These are phyloP conservation scores for Trametes hirsuta DNA, from an alignment of 1,284 basidiomycete genomes.

Conservation along the genomic window DNA sequence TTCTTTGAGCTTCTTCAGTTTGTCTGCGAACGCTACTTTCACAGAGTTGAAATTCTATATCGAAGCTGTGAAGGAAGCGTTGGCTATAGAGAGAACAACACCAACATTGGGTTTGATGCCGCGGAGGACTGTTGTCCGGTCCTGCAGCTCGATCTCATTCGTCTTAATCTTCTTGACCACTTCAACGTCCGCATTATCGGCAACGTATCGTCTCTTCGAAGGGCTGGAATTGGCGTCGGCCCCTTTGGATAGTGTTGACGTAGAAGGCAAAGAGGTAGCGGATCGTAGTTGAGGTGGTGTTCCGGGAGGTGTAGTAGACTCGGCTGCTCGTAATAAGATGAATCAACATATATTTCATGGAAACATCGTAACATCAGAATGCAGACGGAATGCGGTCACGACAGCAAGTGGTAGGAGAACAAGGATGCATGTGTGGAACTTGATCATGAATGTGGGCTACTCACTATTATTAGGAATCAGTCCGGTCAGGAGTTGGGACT, in stretches of 20 bases:
- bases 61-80: neutral
- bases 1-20: slow-evolving; percentile 76
- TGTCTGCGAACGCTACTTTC: slow-evolving; percentile 63
- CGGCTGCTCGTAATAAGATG: slow-evolving; percentile 26
- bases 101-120: slow-evolving; percentile 77
- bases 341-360: too few species aligned
- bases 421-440: too few species aligned
- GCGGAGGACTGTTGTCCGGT: slow-evolving; percentile 76
- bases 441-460: slow-evolving; percentile 27
- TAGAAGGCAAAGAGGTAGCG: slow-evolving; percentile 36
- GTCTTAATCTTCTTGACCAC: slow-evolving; percentile 81
- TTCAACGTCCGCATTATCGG: slow-evolving; percentile 78
- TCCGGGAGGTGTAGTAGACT: slow-evolving; percentile 66
- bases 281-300: slow-evolving; percentile 50
- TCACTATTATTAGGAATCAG: slow-evolving; percentile 61
- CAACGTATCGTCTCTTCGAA: slow-evolving; percentile 78
- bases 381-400: too few species aligned
- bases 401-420: neutral
- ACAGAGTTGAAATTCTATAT: slow-evolving; percentile 74
- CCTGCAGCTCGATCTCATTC: slow-evolving; percentile 74
- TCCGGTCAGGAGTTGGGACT: slow-evolving; percentile 54
- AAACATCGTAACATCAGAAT: too few species aligned
- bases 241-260: slow-evolving; percentile 39
- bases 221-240: slow-evolving; percentile 46
- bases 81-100: neutral